Percentiles rank a stretch among this genome's conserved stretches.
These are phyloP conservation scores for Trichoderma simmonsii DNA, from an alignment of 2,329 filamentous ascomycete species.

Conservation along the genomic window DNA sequence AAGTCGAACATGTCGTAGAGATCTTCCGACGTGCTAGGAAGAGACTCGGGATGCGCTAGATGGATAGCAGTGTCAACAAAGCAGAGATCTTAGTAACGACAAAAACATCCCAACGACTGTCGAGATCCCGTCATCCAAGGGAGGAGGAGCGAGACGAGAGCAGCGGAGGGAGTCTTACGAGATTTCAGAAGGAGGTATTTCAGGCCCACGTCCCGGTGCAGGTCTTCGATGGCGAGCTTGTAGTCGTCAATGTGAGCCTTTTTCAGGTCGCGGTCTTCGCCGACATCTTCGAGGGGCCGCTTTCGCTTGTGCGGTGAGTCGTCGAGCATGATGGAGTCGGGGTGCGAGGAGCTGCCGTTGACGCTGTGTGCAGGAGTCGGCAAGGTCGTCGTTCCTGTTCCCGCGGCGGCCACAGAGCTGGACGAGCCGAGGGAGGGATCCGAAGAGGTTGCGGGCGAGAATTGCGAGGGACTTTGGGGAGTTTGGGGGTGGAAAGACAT, in stretches of 20 bases:
- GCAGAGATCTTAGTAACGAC: slow-evolving; percentile 27
- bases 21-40: slow-evolving; percentile 52
- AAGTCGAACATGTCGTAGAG: slow-evolving; percentile 59
- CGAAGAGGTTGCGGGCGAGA: slow-evolving; percentile 53
- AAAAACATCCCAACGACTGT: slow-evolving; percentile 27
- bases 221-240: slow-evolving; percentile 60
- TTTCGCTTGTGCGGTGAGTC: slow-evolving; percentile 61
- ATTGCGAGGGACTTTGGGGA: slow-evolving; percentile 64
- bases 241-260: slow-evolving; percentile 61
- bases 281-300: slow-evolving; percentile 54
- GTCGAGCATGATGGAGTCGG: slow-evolving; percentile 47
- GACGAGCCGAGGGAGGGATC: slow-evolving; percentile 50
- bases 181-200: slow-evolving; percentile 66
- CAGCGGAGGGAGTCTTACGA: slow-evolving; percentile 59
- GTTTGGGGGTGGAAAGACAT: slow-evolving; percentile 68
- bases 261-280: slow-evolving; percentile 56
- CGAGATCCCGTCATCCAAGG: slow-evolving; percentile 25
- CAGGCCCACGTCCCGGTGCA: slow-evolving; percentile 63
- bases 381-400: slow-evolving; percentile 48
- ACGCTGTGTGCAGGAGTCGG: slow-evolving; percentile 63
- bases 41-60: slow-evolving; percentile 48
- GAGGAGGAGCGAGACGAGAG: slow-evolving; percentile 30
- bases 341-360: slow-evolving; percentile 50
- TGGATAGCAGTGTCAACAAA: slow-evolving; percentile 44
- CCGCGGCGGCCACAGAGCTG: slow-evolving; percentile 45